Evolutionary conservation across 2,329 filamentous ascomycete genomes (phyloP).

Genomic region (Penicillium sp.): DNA sequence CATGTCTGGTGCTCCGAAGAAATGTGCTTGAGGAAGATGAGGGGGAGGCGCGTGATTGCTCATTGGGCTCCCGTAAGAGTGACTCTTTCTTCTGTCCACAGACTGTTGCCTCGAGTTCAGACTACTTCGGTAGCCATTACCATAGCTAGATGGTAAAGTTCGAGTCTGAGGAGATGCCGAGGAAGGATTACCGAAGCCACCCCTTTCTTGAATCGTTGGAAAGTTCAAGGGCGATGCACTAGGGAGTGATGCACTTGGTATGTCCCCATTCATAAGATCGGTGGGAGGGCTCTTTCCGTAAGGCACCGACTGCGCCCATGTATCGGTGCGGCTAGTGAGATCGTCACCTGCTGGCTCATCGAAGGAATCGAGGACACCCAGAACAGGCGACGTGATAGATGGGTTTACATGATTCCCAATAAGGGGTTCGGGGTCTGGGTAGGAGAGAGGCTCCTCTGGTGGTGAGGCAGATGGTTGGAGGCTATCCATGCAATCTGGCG

Average conservation of each 20-base stretch:
- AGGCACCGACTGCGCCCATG: conserved; percentile 48
- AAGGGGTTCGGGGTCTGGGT: conserved; percentile 24
- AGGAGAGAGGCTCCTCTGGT: conserved; percentile 34
- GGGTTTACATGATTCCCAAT: conserved; percentile 26
- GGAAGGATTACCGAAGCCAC: conserved; percentile 45
- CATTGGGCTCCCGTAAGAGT: conserved; percentile 40
- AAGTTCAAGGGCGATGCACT: conserved; percentile 44
- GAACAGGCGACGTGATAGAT: conserved; percentile 38
- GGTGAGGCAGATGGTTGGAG: conserved; percentile 28
- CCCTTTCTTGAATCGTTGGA: conserved; percentile 39
- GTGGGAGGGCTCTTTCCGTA: conserved; percentile 48
- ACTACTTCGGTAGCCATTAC: conserved; percentile 39
- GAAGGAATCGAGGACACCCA: conserved; percentile 40
- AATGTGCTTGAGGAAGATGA: conserved; percentile 74
- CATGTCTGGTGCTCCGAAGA: conserved; percentile 72
- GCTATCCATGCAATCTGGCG: conserved; percentile 21
- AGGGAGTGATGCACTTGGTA: conserved; percentile 38
- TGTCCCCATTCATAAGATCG: conserved; percentile 37
- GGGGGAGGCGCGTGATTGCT: conserved; percentile 57
- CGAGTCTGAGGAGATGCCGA: conserved; percentile 46
- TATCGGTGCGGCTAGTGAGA: conserved; percentile 40
- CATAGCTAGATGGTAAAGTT: conserved; percentile 46
- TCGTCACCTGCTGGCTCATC: conserved; percentile 35
- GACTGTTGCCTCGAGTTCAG: conserved; percentile 40
- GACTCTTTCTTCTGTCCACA: conserved; percentile 40